Evolutionary conservation across 805 yeast species (phyloP).

Genomic region (Kodamaea nitidulidarum): DNA sequence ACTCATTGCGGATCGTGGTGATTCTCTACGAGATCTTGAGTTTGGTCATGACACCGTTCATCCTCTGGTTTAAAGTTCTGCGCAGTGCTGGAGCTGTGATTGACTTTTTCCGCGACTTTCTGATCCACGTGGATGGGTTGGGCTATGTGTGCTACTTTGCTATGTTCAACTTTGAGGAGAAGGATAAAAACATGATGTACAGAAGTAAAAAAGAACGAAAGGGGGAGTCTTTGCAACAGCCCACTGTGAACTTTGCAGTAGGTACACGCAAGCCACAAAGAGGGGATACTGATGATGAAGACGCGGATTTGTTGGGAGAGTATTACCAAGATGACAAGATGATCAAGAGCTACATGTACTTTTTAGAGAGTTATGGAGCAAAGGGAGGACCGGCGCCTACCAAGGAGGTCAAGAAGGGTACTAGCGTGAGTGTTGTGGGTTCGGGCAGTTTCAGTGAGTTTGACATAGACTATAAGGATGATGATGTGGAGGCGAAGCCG

Average conservation of each 20-base stretch:
- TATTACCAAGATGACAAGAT: constrained; percentile 74
- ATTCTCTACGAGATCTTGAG: constrained; percentile 77
- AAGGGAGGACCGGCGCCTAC: constrained; percentile 1
- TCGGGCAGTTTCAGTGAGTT: constrained; percentile 2
- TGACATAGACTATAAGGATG: not conserved
- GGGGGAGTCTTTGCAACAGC: constrained; percentile 10
- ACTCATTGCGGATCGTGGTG: constrained; percentile 67
- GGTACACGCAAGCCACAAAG: too few relatives aligned
- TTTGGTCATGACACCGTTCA: constrained; percentile 78
- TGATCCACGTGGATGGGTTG: constrained; percentile 88
- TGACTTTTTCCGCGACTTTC: constrained; percentile 86
- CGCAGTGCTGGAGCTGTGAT: constrained; percentile 68
- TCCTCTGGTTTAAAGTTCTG: constrained; percentile 83
- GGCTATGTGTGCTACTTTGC: constrained; percentile 95
- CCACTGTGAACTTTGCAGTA: not conserved
- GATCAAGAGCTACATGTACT: constrained; percentile 86
- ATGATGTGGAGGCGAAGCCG: constrained; percentile 4
- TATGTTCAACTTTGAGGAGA: constrained; percentile 76
- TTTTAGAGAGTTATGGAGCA: constrained; percentile 71
- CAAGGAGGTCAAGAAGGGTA: not conserved
- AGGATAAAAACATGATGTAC: constrained; percentile 43
- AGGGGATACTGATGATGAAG: constrained; percentile 10
- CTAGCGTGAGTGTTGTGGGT: not conserved
- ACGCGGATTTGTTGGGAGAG: constrained; percentile 23
- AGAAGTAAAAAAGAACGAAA: constrained; percentile 20